A percentile compares a stretch with the other conserved stretches of the same genome.
phyloP scores from a whole-genome alignment of 2,329 filamentous ascomycete species.

The Leptographium radiaticola region DNA sequence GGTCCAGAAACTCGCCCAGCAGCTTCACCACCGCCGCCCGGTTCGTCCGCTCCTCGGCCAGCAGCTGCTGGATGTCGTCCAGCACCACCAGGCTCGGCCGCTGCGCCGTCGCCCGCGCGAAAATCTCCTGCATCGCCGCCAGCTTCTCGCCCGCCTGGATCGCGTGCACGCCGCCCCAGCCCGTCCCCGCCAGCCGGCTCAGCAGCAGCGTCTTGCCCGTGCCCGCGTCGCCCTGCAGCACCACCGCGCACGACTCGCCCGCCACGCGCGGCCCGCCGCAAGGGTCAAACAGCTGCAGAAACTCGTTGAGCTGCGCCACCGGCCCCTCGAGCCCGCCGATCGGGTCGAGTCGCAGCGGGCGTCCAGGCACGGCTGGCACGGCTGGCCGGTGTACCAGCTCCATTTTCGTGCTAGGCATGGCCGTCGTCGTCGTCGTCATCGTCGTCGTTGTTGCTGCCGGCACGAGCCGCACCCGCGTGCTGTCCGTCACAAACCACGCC shows the following conservation, averaged over 20 bases:
- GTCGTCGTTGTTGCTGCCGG: too few relatives aligned
- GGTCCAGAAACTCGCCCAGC: conserved; percentile 42
- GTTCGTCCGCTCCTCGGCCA: conserved; percentile 44
- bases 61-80: conserved; percentile 61
- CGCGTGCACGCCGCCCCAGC: conserved; percentile 57
- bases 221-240: conserved; percentile 70
- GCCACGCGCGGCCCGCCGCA: conserved; percentile 11
- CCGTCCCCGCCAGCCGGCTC: conserved; percentile 48
- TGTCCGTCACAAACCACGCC: conserved; percentile 24
- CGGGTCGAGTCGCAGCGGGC: conserved; percentile 27
- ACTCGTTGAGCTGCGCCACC: conserved; percentile 51
- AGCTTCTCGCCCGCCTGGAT: conserved; percentile 44
- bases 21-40: conserved; percentile 35
- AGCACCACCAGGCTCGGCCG: conserved; percentile 71
- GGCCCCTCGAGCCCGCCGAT: conserved; percentile 58
- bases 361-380: background rate
- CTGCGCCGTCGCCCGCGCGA: conserved; percentile 52
- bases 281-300: conserved; percentile 30
- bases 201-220: conserved; percentile 76
- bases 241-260: conserved; percentile 38
- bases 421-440: background rate
- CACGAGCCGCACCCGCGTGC: conserved; percentile 13
- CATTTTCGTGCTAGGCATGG: background rate
- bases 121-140: conserved; percentile 49
- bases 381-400: background rate